Conservation (phyloP, 129 eudicot species). For the Helichrysum umbraculigerum region DNA sequence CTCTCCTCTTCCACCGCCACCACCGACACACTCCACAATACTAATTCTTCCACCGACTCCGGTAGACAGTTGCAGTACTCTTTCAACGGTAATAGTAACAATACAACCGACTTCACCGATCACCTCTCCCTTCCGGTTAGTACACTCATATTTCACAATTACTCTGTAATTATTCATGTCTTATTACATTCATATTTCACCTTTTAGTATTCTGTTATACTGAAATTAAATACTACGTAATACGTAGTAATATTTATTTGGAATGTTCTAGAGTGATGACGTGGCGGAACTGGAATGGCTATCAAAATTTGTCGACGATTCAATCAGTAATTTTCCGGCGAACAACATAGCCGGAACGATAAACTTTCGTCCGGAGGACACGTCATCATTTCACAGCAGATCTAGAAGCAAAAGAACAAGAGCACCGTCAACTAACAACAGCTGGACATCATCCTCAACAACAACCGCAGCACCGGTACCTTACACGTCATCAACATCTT, state of each 20-base stretch:
- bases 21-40: background rate
- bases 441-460: conserved; percentile 21
- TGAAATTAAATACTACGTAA: too few species aligned
- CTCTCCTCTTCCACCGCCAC: background rate
- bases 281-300: conserved; percentile 80
- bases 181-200: background rate
- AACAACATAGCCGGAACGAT: conserved; percentile 36
- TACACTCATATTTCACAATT: background rate
- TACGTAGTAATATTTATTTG: background rate
- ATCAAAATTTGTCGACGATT: conserved; percentile 63
- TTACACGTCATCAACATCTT: conserved; percentile 21
- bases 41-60: conserved; percentile 2
- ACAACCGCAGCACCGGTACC: background rate
- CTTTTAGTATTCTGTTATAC: background rate
- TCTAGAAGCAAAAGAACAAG: conserved; percentile 49
- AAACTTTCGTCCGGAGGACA: conserved; percentile 25
- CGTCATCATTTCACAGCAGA: conserved; percentile 34
- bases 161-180: background rate
- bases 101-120: conserved; percentile 48
- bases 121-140: conserved; percentile 51
- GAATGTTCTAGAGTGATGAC: conserved; percentile 50
- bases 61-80: conserved; percentile 14
- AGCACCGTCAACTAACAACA: conserved; percentile 33
- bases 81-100: background rate
- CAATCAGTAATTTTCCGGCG: conserved; percentile 46